Evolutionary conservation across 2,329 filamentous ascomycete species (phyloP), one percentile per base, ranked within the genome.

Genomic region (Exophiala alcalophila): DNA sequence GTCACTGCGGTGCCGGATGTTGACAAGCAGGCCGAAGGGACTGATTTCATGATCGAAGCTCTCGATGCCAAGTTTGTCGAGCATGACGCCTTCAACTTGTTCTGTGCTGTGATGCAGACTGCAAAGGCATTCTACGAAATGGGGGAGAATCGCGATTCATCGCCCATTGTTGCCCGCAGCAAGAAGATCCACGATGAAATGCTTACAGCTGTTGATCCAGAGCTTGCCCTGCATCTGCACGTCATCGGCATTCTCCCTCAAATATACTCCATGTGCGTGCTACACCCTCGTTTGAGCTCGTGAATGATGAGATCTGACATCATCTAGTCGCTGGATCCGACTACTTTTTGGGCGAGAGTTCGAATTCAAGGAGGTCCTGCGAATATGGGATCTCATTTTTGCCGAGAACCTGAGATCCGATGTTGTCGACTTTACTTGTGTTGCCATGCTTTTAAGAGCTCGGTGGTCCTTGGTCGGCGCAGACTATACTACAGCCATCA

Each of bases 261-360:
- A 58, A 91, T 98, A 36, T 98, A 97, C 60, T 70, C 97, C 16
- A 94, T 97, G 86, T 92, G 67, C 63, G 77, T 61, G 39, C 11
- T 16, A 12, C 12, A 11, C 11, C 12, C 10, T 15, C 5, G 5
- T 15, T 21, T 20, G 14, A 12, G 15, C 9, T 16, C 10, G 21
- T 30, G 4, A 24, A n/a, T 27, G 9, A 11, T 10, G 33, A 38
- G 18, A 2, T 2, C 23, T 26, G 24, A 35, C 29, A 14, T 47
- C 25, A 11, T 33, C 11, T 28, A 90, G 86, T 52, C 88, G 92
- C 44, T 98, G 92, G 92, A 85, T 97, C 44, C 81, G 92, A 19
- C 77, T 98, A 1, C 69, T 98, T 0, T 97, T 97, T 59, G 90
- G 91, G 34, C 79, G 92, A 53, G 92, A 98, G 62, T 97, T 96